Evolutionary conservation across 1,284 basidiomycete genomes (phyloP).

Genomic region (Ustilago bromivora): DNA sequence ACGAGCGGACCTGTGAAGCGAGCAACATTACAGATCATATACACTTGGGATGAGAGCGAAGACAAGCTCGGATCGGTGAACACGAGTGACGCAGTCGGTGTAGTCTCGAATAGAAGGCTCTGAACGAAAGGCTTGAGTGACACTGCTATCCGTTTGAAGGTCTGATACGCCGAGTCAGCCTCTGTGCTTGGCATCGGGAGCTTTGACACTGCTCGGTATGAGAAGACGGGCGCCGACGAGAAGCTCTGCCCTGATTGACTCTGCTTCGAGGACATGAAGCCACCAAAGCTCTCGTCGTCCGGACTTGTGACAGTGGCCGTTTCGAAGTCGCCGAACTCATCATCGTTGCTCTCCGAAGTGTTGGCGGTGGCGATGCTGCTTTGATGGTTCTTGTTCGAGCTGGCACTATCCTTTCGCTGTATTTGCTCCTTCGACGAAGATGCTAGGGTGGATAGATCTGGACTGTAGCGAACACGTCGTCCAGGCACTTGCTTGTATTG

Average conservation of each 20-base stretch:
- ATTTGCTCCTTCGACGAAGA: slow-evolving; percentile 3
- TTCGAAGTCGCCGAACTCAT: slow-evolving; percentile 79
- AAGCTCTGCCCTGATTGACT: slow-evolving; percentile 31
- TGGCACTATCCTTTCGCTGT: slow-evolving; percentile 14
- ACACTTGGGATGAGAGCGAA: slow-evolving; percentile 40
- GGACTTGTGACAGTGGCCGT: slow-evolving; percentile 27
- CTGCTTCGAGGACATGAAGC: slow-evolving; percentile 73
- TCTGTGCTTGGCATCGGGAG: slow-evolving; percentile 39
- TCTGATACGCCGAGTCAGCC: slow-evolving; percentile 45
- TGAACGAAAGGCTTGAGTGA: slow-evolving; percentile 45
- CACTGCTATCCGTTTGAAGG: slow-evolving; percentile 48
- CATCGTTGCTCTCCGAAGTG: slow-evolving; percentile 72
- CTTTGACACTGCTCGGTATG: slow-evolving; percentile 38
- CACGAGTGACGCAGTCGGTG: slow-evolving; percentile 39
- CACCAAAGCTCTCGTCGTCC: slow-evolving; percentile 71
- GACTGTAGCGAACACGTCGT: slow-evolving; percentile 30
- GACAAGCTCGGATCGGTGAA: slow-evolving; percentile 38
- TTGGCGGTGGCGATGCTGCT: not conserved
- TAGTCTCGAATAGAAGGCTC: slow-evolving; percentile 42
- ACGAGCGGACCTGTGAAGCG: slow-evolving; percentile 77
- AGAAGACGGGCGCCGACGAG: slow-evolving; percentile 48
- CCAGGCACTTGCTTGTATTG: slow-evolving; percentile 52
- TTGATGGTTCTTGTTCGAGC: not conserved
- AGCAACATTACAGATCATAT: slow-evolving; percentile 77
- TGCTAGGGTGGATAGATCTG: slow-evolving; percentile 40